Base-by-base conservation (phyloP, 2,329 filamentous ascomycete species). In the Colletotrichum graminicola region DNA sequence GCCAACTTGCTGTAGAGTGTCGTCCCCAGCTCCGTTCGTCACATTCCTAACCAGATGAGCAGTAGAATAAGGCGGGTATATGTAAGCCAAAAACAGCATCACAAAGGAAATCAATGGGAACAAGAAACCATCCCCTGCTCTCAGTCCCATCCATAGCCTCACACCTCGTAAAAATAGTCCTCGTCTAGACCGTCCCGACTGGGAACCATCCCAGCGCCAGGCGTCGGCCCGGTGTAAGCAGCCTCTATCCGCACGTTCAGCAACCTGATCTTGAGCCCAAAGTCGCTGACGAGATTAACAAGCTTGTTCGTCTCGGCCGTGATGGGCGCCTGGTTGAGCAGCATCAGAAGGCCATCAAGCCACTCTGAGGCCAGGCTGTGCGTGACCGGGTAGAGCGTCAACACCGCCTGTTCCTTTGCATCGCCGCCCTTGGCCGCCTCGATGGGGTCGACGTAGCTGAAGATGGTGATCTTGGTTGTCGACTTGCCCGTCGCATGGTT, bases 271-370 rank as follows among this genome's bases (percentile, higher is more conserved):
- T 97, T 97, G 74, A 98, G 84, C 5, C 96, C 95, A 79, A 97
- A 98, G 75, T 97, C 93, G 77, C 91, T 91, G 71, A 98, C 93
- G 76, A 98, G 84, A 66, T 91, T 90, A 65, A 98, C 92, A 73
- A 98, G 84, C 81, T 96, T 97, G 79, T 92, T 95, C 45, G 96
- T 98, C 82, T 98, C 95, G 3, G 94, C 90, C n/a, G 96, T 99
- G 79, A 99, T 98, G 26, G 96, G 96, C 71, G 95, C 90, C 81
- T 99, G 96, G 78, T 97, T 94, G 32, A 99, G 87, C 66, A 99
- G 86, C 94, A 99, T 97, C 67, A 98, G 87, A 74, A 99, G 84
- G 1, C 96, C 96, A 79, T 99, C 96, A 6, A 99, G 87, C 96
- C 96, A 99, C 82, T 99, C 96, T 0, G 94, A 97, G 12, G 96